Conservation (phyloP, 169 alveolate species). For the Plasmodium blacklocki region DNA sequence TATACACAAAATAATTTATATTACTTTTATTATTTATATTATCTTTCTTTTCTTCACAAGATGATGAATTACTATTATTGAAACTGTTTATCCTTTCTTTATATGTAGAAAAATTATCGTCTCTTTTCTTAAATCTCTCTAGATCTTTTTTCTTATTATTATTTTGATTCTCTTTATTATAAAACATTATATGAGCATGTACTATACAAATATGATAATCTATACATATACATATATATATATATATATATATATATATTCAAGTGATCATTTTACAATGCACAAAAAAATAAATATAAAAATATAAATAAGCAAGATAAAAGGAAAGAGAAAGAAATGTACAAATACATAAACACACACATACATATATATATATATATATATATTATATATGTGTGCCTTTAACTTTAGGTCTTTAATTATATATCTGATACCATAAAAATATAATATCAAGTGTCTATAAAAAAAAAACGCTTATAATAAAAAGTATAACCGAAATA, state of each 20-base stretch:
- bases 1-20: not conserved
- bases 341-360: not conserved
- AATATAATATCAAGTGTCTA: no score
- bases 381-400: no score
- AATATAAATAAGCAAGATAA: no score
- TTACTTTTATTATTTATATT: not conserved
- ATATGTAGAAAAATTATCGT: conserved; percentile 18
- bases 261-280: no score
- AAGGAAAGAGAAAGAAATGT: no score
- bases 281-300: not conserved
- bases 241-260: not conserved
- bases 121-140: conserved; percentile 27
- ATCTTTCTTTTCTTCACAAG: conserved; percentile 5
- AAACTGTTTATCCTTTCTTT: conserved; percentile 19
- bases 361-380: not conserved
- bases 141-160: conserved; percentile 22
- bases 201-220: not conserved
- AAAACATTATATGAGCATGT: conserved; percentile 26
- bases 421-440: no score
- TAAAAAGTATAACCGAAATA: no score
- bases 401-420: no score
- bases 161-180: conserved; percentile 3
- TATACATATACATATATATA: not conserved
- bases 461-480: no score
- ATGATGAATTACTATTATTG: conserved; percentile 10